These are phyloP conservation scores for Leccinum pallidistipes DNA, from an alignment of 1,284 basidiomycete species.

Conservation along the genomic window DNA sequence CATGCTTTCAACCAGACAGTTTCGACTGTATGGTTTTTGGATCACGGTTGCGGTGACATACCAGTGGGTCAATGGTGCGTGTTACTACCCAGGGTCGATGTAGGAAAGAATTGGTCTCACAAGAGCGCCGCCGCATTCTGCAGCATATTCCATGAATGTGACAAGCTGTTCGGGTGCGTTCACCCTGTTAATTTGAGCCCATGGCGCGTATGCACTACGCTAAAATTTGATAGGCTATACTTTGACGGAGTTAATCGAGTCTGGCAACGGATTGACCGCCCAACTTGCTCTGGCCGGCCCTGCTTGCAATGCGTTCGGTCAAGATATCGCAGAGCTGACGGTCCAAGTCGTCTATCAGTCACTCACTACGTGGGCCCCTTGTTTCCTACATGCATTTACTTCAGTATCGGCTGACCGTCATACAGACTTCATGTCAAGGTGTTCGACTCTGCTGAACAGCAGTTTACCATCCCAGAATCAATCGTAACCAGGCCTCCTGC, in stretches of 20 bases:
- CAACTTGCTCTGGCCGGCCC: slow-evolving; percentile 55
- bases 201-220: neutral
- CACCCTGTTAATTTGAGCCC: neutral
- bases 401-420: neutral
- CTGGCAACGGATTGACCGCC: slow-evolving; percentile 53
- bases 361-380: slow-evolving; percentile 44
- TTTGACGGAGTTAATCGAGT: slow-evolving; percentile 47
- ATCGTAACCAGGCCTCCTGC: slow-evolving; percentile 50
- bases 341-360: slow-evolving; percentile 68
- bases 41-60: neutral
- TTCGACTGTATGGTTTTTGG: slow-evolving; percentile 1
- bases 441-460: slow-evolving; percentile 59
- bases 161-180: slow-evolving; percentile 25
- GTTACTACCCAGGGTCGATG: neutral
- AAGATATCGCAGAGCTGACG: slow-evolving; percentile 60
- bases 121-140: neutral
- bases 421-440: slow-evolving; percentile 73
- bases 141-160: slow-evolving; percentile 24
- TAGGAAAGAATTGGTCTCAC: neutral
- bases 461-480: slow-evolving; percentile 67
- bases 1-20: neutral
- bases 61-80: slow-evolving; percentile 8
- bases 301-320: slow-evolving; percentile 71
- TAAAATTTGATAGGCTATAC: slow-evolving; percentile 45
- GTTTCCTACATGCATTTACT: neutral